Percentiles rank a stretch among this genome's conserved stretches.
Evolutionary conservation across 2,329 filamentous ascomycete genomes (phyloP).

Genomic region (Penicillium vulpinum): DNA sequence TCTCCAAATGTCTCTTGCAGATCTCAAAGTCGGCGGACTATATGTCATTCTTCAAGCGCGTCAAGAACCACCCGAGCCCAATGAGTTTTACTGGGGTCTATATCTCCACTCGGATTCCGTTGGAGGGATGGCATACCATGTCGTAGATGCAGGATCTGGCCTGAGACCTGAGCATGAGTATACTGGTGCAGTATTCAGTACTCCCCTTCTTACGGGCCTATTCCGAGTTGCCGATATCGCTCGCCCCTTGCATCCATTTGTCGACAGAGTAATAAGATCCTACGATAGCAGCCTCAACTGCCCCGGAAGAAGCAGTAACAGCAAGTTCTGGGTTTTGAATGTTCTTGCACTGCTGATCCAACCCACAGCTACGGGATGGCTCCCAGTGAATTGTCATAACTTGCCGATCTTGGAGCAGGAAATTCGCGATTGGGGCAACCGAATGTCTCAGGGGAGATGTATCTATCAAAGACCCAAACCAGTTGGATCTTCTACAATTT

Average conservation of each 20-base stretch:
- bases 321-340: constrained; percentile 20
- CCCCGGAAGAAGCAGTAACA: constrained; percentile 18
- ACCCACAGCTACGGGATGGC: constrained; percentile 1
- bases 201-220: constrained; percentile 26
- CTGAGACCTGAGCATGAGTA: constrained; percentile 23
- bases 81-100: constrained; percentile 35
- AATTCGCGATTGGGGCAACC: constrained; percentile 24
- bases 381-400: constrained; percentile 10
- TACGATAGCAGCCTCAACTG: constrained; percentile 22
- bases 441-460: constrained; percentile 13
- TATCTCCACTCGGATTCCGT: constrained; percentile 24
- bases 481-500: constrained; percentile 9
- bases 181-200: constrained; percentile 18
- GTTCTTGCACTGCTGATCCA: constrained; percentile 17
- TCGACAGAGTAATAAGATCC: constrained; percentile 21
- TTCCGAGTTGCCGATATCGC: constrained; percentile 24
- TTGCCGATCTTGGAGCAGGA: constrained; percentile 20
- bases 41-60: constrained; percentile 30
- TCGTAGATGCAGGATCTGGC: constrained; percentile 18
- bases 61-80: constrained; percentile 23
- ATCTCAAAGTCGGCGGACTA: constrained; percentile 14
- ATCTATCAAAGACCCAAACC: constrained; percentile 22
- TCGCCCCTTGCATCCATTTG: background rate
- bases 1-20: background rate
- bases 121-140: constrained; percentile 25